A percentile compares a stretch with the other conserved stretches of the same genome.
Conservation (phyloP, 2,329 filamentous ascomycete species). For the Ophiosphaerella korrae region DNA sequence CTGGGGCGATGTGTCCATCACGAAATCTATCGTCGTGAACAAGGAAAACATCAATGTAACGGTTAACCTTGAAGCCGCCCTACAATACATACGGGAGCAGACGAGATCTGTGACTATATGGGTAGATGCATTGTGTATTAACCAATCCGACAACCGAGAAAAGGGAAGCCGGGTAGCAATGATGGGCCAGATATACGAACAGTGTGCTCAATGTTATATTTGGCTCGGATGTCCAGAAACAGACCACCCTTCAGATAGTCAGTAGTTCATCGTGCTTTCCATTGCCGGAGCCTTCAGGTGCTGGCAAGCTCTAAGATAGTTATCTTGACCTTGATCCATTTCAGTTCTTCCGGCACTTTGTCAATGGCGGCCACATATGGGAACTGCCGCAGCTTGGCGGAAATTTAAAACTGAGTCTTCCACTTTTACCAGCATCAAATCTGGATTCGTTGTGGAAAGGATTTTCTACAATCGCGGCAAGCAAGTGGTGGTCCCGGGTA, state of each 20-base stretch:
- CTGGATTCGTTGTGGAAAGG: background rate
- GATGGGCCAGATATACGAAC: background rate
- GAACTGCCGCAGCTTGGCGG: background rate
- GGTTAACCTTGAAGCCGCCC: background rate
- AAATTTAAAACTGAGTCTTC: background rate
- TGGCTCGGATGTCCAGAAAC: background rate
- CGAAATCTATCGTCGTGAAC: background rate
- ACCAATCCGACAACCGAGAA: background rate
- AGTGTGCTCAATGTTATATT: background rate
- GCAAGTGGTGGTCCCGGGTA: background rate
- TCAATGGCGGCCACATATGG: background rate
- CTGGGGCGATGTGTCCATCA: background rate
- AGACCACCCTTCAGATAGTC: background rate
- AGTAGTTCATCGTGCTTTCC: too few species aligned
- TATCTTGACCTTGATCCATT: background rate
- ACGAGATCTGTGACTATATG: background rate
- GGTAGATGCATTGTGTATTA: background rate
- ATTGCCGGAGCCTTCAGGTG: too few species aligned
- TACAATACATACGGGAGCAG: background rate
- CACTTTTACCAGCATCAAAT: background rate
- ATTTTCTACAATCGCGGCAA: background rate
- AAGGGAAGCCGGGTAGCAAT: background rate
- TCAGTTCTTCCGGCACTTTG: background rate
- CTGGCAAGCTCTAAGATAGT: background rate
- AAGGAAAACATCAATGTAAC: background rate